phyloP scores from a whole-genome alignment of 2,329 filamentous ascomycete species.

The Saccharata proteae region DNA sequence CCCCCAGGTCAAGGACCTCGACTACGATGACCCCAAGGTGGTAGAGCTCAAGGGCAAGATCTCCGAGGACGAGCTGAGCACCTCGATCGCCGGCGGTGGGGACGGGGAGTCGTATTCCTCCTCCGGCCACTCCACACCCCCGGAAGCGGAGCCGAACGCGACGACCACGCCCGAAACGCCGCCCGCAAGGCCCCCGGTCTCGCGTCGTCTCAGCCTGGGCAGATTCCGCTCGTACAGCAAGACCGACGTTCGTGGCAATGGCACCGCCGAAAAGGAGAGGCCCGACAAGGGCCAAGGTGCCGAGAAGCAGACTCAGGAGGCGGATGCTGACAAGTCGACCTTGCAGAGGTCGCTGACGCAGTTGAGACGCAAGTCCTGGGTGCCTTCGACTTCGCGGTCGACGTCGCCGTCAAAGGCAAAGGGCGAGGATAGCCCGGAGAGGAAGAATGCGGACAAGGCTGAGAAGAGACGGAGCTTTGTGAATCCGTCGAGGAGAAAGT shows the following conservation, averaged over 20 bases:
- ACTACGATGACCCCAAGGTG: slow-evolving; percentile 19
- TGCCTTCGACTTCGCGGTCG: slow-evolving; percentile 14
- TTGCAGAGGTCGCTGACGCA: slow-evolving; percentile 7
- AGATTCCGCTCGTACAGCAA: slow-evolving; percentile 7
- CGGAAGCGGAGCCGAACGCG: slow-evolving; percentile 27
- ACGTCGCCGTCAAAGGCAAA: slow-evolving; percentile 14
- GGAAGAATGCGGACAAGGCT: too few species aligned
- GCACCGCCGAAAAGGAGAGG: too few species aligned
- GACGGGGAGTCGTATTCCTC: slow-evolving; percentile 26
- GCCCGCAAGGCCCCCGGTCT: not conserved
- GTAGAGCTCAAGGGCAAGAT: slow-evolving; percentile 18
- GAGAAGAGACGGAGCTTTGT: slow-evolving; percentile 8
- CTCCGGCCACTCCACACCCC: slow-evolving; percentile 33
- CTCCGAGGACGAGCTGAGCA: slow-evolving; percentile 21
- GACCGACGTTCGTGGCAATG: too few species aligned
- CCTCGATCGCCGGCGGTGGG: slow-evolving; percentile 12
- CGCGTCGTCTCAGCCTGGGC: slow-evolving; percentile 18
- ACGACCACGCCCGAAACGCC: slow-evolving; percentile 14
- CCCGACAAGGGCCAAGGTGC: too few species aligned
- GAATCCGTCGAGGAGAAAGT: slow-evolving; percentile 5
- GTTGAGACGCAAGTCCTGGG: slow-evolving; percentile 9
- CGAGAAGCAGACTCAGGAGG: too few species aligned
- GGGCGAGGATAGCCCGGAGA: slow-evolving; percentile 7
- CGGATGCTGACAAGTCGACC: too few species aligned
- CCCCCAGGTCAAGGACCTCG: slow-evolving; percentile 21